A percentile compares a stretch with the other conserved stretches of the same genome.
These are phyloP conservation scores for Penicillium sp. DNA, from an alignment of 2,329 filamentous ascomycete genomes.

Conservation along the genomic window DNA sequence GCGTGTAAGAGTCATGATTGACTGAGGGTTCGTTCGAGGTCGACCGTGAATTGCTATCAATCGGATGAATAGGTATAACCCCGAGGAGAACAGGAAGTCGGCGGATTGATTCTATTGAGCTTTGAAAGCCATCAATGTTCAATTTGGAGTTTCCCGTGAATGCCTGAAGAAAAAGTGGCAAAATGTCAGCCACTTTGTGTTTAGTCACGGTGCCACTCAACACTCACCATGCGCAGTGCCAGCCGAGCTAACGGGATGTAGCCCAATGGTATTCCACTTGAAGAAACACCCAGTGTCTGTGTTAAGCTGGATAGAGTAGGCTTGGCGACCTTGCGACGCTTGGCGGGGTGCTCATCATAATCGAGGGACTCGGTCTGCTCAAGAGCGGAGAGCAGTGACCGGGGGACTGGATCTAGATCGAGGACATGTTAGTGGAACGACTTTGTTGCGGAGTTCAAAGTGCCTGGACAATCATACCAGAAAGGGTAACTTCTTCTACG, in stretches of 20 bases:
- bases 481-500: constrained; percentile 6
- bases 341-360: constrained; percentile 24
- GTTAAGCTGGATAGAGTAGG: constrained; percentile 18
- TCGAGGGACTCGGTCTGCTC: constrained; percentile 14
- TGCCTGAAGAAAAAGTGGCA: constrained; percentile 16
- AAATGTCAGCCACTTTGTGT: constrained; percentile 2
- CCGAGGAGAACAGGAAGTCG: constrained; percentile 25
- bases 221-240: constrained; percentile 32
- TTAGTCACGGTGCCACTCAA: constrained; percentile 3
- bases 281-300: constrained; percentile 15
- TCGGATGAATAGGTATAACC: constrained; percentile 1
- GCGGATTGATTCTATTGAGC: not conserved
- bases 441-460: not conserved
- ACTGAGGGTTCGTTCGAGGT: not conserved
- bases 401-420: constrained; percentile 22
- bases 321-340: constrained; percentile 34
- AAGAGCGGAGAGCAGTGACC: constrained; percentile 25
- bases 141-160: constrained; percentile 6
- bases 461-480: constrained; percentile 7
- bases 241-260: constrained; percentile 36
- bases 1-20: constrained; percentile 11
- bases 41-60: not conserved
- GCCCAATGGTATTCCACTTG: constrained; percentile 21
- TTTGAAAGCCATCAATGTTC: not conserved
- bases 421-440: constrained; percentile 1